phyloP scores from a whole-genome alignment of 129 eudicot genomes.

The Tagetes erecta region DNA sequence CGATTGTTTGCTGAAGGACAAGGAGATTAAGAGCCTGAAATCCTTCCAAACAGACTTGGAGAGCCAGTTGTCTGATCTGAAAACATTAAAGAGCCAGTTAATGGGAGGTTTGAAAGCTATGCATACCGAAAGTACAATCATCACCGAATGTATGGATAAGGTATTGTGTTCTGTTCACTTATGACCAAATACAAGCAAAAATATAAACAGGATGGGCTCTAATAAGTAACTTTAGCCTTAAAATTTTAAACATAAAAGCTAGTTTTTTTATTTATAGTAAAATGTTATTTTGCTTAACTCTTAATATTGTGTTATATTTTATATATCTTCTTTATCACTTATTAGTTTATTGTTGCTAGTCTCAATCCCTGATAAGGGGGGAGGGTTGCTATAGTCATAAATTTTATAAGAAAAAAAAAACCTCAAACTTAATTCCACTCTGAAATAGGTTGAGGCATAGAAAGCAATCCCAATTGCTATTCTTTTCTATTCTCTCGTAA shows the following conservation, averaged over 20 bases:
- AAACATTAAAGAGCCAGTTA: slow-evolving; percentile 33
- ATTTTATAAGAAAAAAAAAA: neutral
- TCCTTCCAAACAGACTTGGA: slow-evolving; percentile 37
- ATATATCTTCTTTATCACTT: neutral
- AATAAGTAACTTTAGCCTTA: neutral
- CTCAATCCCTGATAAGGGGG: neutral
- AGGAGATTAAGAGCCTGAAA: slow-evolving; percentile 41
- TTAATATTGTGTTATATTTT: neutral
- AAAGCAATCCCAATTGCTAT: slow-evolving; percentile 4
- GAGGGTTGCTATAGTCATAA: neutral
- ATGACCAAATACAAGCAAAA: neutral
- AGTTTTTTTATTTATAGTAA: too few species aligned
- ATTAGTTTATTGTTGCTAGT: neutral
- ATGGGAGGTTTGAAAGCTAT: slow-evolving; percentile 44
- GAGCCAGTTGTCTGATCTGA: slow-evolving; percentile 49
- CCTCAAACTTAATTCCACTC: neutral
- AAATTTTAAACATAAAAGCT: neutral
- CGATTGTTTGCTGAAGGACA: slow-evolving; percentile 42
- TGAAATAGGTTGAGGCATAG: neutral
- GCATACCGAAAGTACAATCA: slow-evolving; percentile 46
- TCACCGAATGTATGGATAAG: slow-evolving; percentile 39
- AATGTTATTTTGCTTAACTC: neutral
- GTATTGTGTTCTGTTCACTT: neutral
- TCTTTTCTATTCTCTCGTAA: neutral
- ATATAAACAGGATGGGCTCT: neutral